phyloP scores from a whole-genome alignment of 345 rosid species.

The Populus tremula region DNA sequence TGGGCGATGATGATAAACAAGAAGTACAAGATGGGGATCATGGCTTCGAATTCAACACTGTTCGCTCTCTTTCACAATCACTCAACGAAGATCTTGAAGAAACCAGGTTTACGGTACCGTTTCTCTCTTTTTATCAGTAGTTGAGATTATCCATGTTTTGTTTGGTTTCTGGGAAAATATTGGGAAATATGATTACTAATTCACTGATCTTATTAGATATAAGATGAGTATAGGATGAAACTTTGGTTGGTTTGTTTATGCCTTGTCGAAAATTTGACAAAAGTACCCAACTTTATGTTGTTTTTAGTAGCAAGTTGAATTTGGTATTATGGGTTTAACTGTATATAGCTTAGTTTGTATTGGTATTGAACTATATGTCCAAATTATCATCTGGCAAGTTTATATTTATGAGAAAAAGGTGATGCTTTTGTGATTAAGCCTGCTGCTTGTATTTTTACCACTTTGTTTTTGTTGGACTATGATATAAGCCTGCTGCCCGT shows the following conservation, averaged over 20 bases:
- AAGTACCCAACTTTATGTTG: background rate
- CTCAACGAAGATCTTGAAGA: background rate
- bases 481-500: too few relatives aligned
- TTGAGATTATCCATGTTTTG: background rate
- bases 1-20: slow-evolving; percentile 23
- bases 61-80: slow-evolving; percentile 1
- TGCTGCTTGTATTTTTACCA: background rate
- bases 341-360: background rate
- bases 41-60: slow-evolving; percentile 21
- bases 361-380: background rate
- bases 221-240: background rate
- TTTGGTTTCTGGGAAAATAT: background rate
- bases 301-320: background rate
- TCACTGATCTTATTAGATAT: background rate
- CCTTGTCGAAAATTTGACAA: background rate
- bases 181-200: background rate
- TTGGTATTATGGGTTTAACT: background rate
- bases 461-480: too few relatives aligned
- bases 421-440: background rate
- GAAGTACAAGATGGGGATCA: slow-evolving; percentile 15
- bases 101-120: slow-evolving; percentile 17
- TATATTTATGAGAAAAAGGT: background rate
- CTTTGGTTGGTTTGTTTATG: background rate
- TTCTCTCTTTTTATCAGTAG: background rate
- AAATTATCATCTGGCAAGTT: background rate